Evolutionary conservation across 225 moss, liverwort and hornwort species (phyloP), one percentile per base, ranked within the genome.

Genomic region (Lunularia cruciata): DNA sequence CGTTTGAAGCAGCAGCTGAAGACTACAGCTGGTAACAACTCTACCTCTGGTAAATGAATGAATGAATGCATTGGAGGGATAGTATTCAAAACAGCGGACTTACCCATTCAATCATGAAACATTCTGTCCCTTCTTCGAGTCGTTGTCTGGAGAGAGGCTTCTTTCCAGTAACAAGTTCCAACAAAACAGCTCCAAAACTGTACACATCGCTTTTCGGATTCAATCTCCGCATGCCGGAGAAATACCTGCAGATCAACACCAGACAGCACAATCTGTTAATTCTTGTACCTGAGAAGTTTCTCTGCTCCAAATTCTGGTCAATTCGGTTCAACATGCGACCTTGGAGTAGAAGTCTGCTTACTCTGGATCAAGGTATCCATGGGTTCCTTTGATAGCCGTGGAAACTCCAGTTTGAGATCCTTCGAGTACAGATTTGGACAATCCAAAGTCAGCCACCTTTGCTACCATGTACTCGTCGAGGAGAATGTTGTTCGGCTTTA

Each of bases 161-260:
- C 36, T 36, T 19, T 31, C 79, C 74, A 5, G 77, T 65, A 36
- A 79, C 60, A 18, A 71, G 70, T 52, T 79, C 79, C 25, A 75
- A 53, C 11, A 79, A 46, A 19, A 79, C 70, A 26, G 75, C 66
- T 18, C 75, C 79, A 52, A 79, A 79, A 46, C 79, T 79, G 63
- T 75, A 75, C 27, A 79, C 75, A 53, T 79, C 75, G 59, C 75
- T 75, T 42, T 79, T 66, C 49, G 33, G 57, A 8, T 65, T 79
- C 71, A 72, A 36, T 31, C 71, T 71, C 12, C 68, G 76, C 10
- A 54, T 39, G 13, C 61, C 45, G 2, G 67, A 52, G 19, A 62
- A 81, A 35, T 76, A 81, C 33, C 76, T 81, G 69, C 55, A 62
- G 3, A 20, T 7, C 10, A 42, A 18, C 16, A 31, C n/a, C n/a